Evolutionary conservation across 768 basidiomycete genomes (phyloP).

Genomic region (Mycena kentingensis): DNA sequence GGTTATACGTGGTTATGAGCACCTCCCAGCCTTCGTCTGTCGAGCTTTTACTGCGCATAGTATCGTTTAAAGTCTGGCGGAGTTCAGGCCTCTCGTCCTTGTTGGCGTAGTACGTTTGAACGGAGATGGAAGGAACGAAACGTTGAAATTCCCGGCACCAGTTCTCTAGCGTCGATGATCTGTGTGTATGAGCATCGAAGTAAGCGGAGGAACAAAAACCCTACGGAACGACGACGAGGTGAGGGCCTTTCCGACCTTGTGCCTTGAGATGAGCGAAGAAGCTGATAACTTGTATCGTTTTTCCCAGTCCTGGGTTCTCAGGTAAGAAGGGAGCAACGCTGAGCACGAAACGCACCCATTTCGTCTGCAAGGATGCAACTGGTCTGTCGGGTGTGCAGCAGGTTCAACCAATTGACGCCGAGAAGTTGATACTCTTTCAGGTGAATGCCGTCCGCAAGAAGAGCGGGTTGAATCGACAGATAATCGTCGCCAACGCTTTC

Average conservation of each 20-base stretch:
- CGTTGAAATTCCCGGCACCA: slow-evolving; percentile 96
- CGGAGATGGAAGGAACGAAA: slow-evolving; percentile 83
- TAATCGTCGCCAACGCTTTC: slow-evolving; percentile 58
- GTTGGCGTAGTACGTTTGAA: slow-evolving; percentile 92
- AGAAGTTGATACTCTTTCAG: slow-evolving; percentile 97
- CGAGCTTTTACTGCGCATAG: slow-evolving; percentile 48
- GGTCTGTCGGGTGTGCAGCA: slow-evolving; percentile 75
- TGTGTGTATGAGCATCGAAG: slow-evolving; percentile 33
- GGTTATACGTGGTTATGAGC: slow-evolving; percentile 92
- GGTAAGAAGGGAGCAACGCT: slow-evolving; percentile 5
- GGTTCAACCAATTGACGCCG: slow-evolving; percentile 96
- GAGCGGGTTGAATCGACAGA: slow-evolving; percentile 71
- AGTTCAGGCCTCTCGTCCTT: slow-evolving; percentile 82
- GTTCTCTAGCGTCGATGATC: slow-evolving; percentile 95
- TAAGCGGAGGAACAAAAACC: slow-evolving; percentile 34
- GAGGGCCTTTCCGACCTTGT: slow-evolving; percentile 75
- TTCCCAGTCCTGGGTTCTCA: slow-evolving; percentile 77
- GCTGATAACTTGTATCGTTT: slow-evolving; percentile 98
- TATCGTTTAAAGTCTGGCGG: slow-evolving; percentile 70
- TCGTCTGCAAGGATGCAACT: slow-evolving; percentile 98
- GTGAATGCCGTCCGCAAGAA: slow-evolving; percentile 64
- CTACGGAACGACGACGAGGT: slow-evolving; percentile 93
- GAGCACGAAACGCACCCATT: slow-evolving; percentile 72
- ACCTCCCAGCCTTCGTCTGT: slow-evolving; percentile 81
- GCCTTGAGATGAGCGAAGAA: slow-evolving; percentile 91